Evolutionary conservation across 371 early-diverging fungal species (phyloP).

Genomic region (Zopfochytrium polystomum): DNA sequence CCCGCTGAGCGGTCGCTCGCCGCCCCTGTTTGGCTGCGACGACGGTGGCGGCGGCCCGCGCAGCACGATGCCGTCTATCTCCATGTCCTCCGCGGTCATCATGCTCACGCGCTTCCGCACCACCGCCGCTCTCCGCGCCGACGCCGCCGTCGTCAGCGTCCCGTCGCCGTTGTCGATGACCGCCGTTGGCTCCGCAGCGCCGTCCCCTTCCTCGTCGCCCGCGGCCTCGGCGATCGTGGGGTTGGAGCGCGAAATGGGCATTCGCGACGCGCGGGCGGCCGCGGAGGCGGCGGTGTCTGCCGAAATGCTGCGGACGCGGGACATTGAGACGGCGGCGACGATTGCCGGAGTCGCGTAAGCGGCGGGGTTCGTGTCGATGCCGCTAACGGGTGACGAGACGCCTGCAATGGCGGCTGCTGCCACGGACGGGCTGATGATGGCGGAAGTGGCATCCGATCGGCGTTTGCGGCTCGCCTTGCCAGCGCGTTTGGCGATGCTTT

Average conservation of each 20-base stretch:
- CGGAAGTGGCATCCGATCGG: too few relatives aligned
- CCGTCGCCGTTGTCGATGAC: neutral
- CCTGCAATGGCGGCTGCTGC: neutral
- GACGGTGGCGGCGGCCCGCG: neutral
- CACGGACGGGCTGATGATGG: conserved; percentile 5
- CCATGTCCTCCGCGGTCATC: neutral
- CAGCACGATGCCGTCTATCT: neutral
- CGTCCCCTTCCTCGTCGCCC: conserved; percentile 6
- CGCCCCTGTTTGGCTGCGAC: conserved; percentile 6
- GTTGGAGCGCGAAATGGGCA: conserved; percentile 1
- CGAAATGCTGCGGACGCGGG: conserved; percentile 4
- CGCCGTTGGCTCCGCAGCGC: conserved; percentile 4
- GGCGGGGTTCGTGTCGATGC: neutral
- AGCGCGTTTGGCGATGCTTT: neutral
- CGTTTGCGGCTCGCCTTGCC: neutral
- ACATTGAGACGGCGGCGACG: conserved; percentile 30
- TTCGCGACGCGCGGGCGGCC: conserved; percentile 1
- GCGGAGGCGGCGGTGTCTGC: neutral
- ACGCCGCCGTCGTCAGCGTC: neutral
- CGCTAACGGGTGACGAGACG: neutral
- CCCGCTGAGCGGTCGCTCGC: neutral
- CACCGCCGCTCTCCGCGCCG: conserved; percentile 3
- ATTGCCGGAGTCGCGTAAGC: conserved; percentile 15
- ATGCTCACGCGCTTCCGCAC: neutral
- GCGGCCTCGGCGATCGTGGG: conserved; percentile 8